Base-by-base conservation (phyloP, 2,329 filamentous ascomycete genomes). In the Gaeumannomyces sp. region DNA sequence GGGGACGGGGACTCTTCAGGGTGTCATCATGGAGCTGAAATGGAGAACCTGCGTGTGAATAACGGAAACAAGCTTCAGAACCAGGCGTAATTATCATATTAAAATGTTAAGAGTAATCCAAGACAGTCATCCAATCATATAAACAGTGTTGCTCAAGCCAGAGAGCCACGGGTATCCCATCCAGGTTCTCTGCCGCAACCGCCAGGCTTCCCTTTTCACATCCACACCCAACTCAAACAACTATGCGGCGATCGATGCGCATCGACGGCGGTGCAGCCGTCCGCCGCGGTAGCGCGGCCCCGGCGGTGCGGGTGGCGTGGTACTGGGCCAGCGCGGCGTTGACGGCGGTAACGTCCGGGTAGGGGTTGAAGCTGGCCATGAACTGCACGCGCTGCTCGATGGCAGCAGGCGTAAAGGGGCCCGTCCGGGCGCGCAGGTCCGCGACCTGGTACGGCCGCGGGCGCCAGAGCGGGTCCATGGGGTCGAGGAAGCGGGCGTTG, bases 401-500 rank as follows among this genome's bases (percentile, higher is more conserved):
- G 25, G 71, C 69, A n/a, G 65, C 66, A 3, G 68, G 64, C 13
- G 68, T 53, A 60, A 73, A 74, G 59, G 66, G 64, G 22, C 69
- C 71, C 7, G 68, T 63, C 10, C 66, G 61, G 29, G 65, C 67
- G 28, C 62, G 65, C 64, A 73, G 71, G 60, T 74, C 70, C 33
- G 67, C 69, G 6, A 65, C 62, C 22, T 57, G 64, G 64, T 70
- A 75, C 0, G 71, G 65, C 64, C 69, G 67, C 3, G 75, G 72
- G 35, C 75, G 67, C 73, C 76, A 79, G 19, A 70, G 69, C 1
- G 66, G 19, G 31, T 77, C 75, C 73, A 78, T 76, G 11, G 77
- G 77, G 64, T 79, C 73, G 57, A 72, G 68, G 65, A 73, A 78
- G 31, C 60, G 53, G 62, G 45, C 45, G 45, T 53, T 53, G 45